Evolutionary conservation across 306 rosid genomes (phyloP).

Genomic region (Begonia loranthoides): DNA sequence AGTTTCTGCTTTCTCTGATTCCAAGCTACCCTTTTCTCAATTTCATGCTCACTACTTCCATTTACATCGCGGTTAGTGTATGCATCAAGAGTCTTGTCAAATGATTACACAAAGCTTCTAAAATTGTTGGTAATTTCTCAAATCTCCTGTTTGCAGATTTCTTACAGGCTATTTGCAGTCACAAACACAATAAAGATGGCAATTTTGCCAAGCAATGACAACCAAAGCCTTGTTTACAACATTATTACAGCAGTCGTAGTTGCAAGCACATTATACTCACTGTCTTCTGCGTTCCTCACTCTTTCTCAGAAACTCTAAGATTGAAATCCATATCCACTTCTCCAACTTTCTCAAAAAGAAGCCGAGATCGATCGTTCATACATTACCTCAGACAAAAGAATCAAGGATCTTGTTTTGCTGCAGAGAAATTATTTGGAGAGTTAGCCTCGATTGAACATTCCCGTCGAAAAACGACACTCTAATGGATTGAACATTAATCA

Average conservation of each 20-base stretch:
- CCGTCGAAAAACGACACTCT: too few relatives aligned
- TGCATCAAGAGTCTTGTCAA: too few relatives aligned
- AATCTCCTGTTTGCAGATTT: constrained; percentile 50
- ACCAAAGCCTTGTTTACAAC: constrained; percentile 61
- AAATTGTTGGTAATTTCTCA: constrained; percentile 1
- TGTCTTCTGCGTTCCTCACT: constrained; percentile 63
- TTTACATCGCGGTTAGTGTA: constrained; percentile 35
- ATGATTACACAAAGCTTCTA: not conserved
- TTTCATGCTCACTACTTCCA: constrained; percentile 70
- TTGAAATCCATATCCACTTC: too few relatives aligned
- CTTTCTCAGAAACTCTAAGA: constrained; percentile 19
- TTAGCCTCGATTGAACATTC: too few relatives aligned
- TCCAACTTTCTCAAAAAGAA: too few relatives aligned
- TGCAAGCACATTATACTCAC: constrained; percentile 49
- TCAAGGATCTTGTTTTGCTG: too few relatives aligned
- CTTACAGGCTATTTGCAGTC: constrained; percentile 67
- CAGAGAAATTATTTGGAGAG: too few relatives aligned
- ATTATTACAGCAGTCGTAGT: constrained; percentile 38
- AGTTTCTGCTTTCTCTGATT: constrained; percentile 67
- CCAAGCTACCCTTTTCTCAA: constrained; percentile 82
- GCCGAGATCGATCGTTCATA: too few relatives aligned
- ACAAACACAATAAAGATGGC: constrained; percentile 81
- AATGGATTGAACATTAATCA: too few relatives aligned
- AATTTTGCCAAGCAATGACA: constrained; percentile 78
- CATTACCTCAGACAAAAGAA: too few relatives aligned